phyloP scores from a whole-genome alignment of 306 rosid species.

The Abrus precatorius region DNA sequence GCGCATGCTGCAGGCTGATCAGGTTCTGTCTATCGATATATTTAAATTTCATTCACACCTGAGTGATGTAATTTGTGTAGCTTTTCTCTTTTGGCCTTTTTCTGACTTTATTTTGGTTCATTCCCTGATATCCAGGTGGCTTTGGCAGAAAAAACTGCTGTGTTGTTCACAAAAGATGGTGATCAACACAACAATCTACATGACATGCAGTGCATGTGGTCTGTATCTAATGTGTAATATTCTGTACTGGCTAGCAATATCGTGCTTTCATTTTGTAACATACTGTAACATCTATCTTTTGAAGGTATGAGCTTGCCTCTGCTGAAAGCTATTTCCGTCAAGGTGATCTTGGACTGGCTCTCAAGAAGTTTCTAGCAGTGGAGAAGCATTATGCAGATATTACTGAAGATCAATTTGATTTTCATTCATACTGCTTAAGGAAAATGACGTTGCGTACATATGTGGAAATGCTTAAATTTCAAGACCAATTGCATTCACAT shows the following conservation, averaged over 20 bases:
- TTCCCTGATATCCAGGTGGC: conserved; percentile 66
- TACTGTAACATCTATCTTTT: conserved; percentile 39
- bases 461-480: conserved; percentile 97
- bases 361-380: conserved; percentile 91
- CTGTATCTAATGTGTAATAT: conserved; percentile 52
- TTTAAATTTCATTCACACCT: conserved; percentile 31
- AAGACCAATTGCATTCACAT: conserved; percentile 95
- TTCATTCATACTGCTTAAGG: conserved; percentile 98
- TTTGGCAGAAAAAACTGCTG: conserved; percentile 98
- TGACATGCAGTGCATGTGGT: conserved; percentile 99
- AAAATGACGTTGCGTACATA: conserved; percentile 97
- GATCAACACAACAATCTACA: conserved; percentile 98
- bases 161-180: conserved; percentile 96
- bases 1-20: conserved; percentile 99
- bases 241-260: conserved; percentile 18
- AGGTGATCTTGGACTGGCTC: conserved; percentile 91
- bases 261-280: conserved; percentile 43
- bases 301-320: conserved; percentile 97
- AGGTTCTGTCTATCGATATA: conserved; percentile 61
- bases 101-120: conserved; percentile 34
- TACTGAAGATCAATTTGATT: conserved; percentile 98
- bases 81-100: conserved; percentile 27
- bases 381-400: conserved; percentile 99
- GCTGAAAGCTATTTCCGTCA: conserved; percentile 98
- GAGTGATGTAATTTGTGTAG: conserved; percentile 12